phyloP scores from a whole-genome alignment of 2,329 filamentous ascomycete genomes.

The Colletotrichum paranaense region DNA sequence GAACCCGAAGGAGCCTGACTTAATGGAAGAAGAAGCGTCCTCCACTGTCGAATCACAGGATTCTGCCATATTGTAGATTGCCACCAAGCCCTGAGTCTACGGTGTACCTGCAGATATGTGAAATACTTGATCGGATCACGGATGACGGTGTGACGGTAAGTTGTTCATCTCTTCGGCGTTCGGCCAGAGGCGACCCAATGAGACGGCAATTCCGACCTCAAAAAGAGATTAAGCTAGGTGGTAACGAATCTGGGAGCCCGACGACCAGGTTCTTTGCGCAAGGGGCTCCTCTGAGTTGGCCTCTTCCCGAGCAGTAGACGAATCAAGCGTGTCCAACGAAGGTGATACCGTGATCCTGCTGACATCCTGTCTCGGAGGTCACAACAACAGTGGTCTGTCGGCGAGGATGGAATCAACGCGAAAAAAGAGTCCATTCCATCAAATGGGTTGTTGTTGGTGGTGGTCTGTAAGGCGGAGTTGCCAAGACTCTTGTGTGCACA shows the following conservation, averaged over 20 bases:
- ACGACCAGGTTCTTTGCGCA: slow-evolving; percentile 4
- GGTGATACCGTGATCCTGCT: slow-evolving; percentile 13
- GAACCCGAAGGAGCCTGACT: neutral
- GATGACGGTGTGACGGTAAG: neutral
- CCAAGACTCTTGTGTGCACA: slow-evolving; percentile 24
- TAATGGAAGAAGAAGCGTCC: neutral
- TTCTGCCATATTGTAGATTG: too few relatives aligned
- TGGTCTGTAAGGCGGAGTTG: slow-evolving; percentile 28
- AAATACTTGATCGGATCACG: neutral
- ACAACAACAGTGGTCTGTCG: neutral
- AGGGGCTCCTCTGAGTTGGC: neutral
- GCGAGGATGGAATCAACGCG: neutral
- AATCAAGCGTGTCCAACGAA: neutral
- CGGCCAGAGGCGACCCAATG: slow-evolving; percentile 20
- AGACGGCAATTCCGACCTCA: neutral
- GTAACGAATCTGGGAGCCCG: neutral
- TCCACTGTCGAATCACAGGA: neutral
- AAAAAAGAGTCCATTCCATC: neutral
- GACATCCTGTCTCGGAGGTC: neutral
- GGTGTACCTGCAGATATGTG: neutral
- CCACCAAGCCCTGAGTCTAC: neutral
- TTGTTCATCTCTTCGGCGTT: neutral
- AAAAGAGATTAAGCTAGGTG: slow-evolving; percentile 19
- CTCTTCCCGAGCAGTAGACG: neutral
- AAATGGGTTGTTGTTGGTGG: neutral